phyloP scores from a whole-genome alignment of 495 filamentous ascomycete species.

The Cryomyces antarcticus region DNA sequence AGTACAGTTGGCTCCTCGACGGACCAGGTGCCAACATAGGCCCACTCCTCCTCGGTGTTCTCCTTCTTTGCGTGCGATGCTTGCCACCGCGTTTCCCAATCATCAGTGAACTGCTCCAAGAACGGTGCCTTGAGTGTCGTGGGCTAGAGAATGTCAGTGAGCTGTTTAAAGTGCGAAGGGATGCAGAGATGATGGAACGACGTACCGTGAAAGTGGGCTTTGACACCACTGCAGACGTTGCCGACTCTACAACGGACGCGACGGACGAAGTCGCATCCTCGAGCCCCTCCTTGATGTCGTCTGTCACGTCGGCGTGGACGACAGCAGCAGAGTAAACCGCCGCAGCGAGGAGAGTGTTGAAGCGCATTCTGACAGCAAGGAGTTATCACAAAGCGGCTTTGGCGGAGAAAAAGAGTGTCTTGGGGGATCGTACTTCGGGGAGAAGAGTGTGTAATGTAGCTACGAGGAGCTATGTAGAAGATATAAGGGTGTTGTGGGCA shows the following conservation, averaged over 20 bases:
- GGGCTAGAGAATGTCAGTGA: slow-evolving; percentile 34
- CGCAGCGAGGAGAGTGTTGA: slow-evolving; percentile 13
- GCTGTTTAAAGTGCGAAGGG: neutral
- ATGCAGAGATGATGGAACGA: slow-evolving; percentile 4
- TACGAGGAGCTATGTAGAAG: too few relatives aligned
- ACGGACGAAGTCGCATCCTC: slow-evolving; percentile 11
- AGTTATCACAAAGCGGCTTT: too few relatives aligned
- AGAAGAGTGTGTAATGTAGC: too few relatives aligned
- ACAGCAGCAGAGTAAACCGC: slow-evolving; percentile 17
- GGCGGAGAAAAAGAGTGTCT: too few relatives aligned
- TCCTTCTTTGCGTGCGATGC: slow-evolving; percentile 93
- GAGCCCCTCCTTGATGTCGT: slow-evolving; percentile 4
- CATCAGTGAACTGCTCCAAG: slow-evolving; percentile 94
- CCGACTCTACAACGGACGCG: slow-evolving; percentile 22
- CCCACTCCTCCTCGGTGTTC: slow-evolving; percentile 72
- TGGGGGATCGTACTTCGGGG: too few relatives aligned
- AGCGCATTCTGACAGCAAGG: slow-evolving; percentile 13
- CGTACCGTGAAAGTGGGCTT: slow-evolving; percentile 82
- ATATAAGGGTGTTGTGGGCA: too few relatives aligned
- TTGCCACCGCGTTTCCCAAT: slow-evolving; percentile 85
- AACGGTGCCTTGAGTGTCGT: slow-evolving; percentile 77
- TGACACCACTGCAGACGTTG: slow-evolving; percentile 35
- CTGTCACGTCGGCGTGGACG: slow-evolving; percentile 12
- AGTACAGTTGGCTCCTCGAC: slow-evolving; percentile 87
- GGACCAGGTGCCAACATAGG: slow-evolving; percentile 88